These are phyloP conservation scores for Salix viminalis DNA, from an alignment of 345 rosid species.

Conservation along the genomic window DNA sequence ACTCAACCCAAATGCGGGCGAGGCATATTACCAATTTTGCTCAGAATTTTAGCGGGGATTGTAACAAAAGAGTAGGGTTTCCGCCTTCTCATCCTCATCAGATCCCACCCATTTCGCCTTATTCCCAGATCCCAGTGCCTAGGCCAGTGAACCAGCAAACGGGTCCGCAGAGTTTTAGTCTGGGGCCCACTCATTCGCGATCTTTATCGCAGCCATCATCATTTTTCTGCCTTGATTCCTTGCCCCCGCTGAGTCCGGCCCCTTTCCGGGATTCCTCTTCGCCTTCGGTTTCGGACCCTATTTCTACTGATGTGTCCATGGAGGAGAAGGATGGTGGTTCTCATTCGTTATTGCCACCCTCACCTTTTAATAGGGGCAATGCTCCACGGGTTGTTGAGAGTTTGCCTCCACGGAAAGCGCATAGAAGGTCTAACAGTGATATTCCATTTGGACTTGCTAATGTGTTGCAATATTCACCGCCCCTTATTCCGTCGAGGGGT, in stretches of 20 bases:
- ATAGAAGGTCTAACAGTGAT: conserved; percentile 83
- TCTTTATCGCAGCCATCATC: conserved; percentile 82
- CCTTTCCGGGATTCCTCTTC: conserved; percentile 51
- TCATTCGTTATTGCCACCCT: conserved; percentile 57
- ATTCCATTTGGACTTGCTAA: conserved; percentile 66
- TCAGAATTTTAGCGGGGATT: conserved; percentile 37
- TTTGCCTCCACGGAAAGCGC: conserved; percentile 79
- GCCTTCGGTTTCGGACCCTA: conserved; percentile 38
- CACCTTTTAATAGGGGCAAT: conserved; percentile 53
- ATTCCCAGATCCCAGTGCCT: conserved; percentile 73
- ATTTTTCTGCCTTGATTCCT: conserved; percentile 68
- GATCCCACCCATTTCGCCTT: conserved; percentile 83
- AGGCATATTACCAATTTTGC: conserved; percentile 51
- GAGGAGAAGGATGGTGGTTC: conserved; percentile 59
- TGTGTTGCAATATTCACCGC: conserved; percentile 53
- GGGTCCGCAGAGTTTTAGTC: conserved; percentile 43
- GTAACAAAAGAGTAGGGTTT: conserved; percentile 56
- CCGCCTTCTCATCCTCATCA: conserved; percentile 88
- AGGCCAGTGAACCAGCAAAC: conserved; percentile 49
- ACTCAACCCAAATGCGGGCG: conserved; percentile 45
- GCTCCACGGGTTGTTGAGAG: conserved; percentile 46
- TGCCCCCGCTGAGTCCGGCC: conserved; percentile 78
- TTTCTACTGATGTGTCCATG: conserved; percentile 50
- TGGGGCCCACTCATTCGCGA: conserved; percentile 61
- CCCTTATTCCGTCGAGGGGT: conserved; percentile 49